These are phyloP conservation scores for Hemerocallis citrina DNA, from an alignment of 106 monocot species.

Conservation along the genomic window DNA sequence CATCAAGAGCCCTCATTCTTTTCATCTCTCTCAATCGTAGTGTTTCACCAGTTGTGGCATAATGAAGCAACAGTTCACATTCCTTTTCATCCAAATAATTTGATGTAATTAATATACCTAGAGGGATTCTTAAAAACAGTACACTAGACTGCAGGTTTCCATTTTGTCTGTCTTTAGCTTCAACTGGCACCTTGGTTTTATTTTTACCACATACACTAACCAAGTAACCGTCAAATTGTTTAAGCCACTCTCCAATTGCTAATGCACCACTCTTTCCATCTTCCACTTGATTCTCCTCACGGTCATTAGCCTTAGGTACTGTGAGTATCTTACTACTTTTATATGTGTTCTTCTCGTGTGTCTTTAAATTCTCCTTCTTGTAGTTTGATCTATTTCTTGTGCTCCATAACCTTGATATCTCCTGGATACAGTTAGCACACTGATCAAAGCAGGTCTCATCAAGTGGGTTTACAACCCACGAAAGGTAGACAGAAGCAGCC, in stretches of 20 bases:
- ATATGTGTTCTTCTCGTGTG: conserved; percentile 10
- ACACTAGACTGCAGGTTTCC: not conserved
- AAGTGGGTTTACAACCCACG: conserved; percentile 49
- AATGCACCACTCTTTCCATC: not conserved
- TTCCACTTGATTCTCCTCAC: conserved; percentile 15
- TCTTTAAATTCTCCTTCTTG: conserved; percentile 2
- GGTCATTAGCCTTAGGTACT: conserved; percentile 20
- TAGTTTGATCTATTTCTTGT: conserved; percentile 1
- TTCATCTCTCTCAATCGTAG: conserved; percentile 14
- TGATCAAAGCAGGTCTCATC: conserved; percentile 12
- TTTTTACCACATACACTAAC: conserved; percentile 8
- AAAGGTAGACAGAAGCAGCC: conserved; percentile 38
- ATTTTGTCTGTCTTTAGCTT: conserved; percentile 5
- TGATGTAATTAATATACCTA: conserved; percentile 49
- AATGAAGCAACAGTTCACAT: conserved; percentile 57
- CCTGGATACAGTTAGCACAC: conserved; percentile 21
- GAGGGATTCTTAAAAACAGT: conserved; percentile 35
- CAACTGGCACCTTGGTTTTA: not conserved
- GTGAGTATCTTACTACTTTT: conserved; percentile 33
- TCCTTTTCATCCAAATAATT: conserved; percentile 23
- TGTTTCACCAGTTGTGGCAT: conserved; percentile 55
- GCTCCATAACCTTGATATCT: conserved; percentile 34
- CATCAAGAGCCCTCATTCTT: conserved; percentile 27
- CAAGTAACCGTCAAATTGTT: conserved; percentile 32
- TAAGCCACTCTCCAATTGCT: conserved; percentile 28